Percentiles rank a stretch among this genome's conserved stretches.
Evolutionary conservation across 179 eudicot genomes (phyloP).

Genomic region (Patellifolia procumbens): DNA sequence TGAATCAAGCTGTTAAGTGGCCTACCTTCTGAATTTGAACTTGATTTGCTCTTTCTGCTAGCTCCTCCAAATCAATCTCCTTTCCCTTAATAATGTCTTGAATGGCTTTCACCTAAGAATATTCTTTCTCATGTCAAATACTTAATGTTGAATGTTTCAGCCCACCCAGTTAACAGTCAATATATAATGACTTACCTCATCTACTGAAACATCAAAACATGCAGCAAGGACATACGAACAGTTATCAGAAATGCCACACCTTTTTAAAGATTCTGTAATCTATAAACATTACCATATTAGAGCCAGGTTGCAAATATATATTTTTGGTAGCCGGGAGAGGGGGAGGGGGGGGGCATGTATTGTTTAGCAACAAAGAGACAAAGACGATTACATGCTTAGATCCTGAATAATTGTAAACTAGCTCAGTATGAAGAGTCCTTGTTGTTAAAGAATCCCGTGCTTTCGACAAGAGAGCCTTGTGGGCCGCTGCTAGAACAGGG

Average conservation of each 20-base stretch:
- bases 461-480: conserved; percentile 78
- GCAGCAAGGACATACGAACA: conserved; percentile 78
- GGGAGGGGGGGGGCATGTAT: neutral
- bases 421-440: conserved; percentile 84
- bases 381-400: conserved; percentile 76
- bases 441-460: conserved; percentile 71
- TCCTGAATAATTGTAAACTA: conserved; percentile 89
- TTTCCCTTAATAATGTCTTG: conserved; percentile 62
- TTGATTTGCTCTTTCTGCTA: conserved; percentile 9
- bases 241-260: conserved; percentile 85
- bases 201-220: conserved; percentile 49
- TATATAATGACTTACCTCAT: conserved; percentile 27
- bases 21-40: conserved; percentile 54
- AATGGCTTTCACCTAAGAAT: conserved; percentile 52
- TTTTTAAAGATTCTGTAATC: conserved; percentile 92
- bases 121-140: conserved; percentile 8
- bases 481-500: conserved; percentile 92
- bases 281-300: conserved; percentile 20
- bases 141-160: neutral
- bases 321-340: neutral
- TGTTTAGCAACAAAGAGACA: neutral
- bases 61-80: conserved; percentile 71
- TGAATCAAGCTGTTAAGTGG: conserved; percentile 8
- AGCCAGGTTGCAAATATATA: neutral
- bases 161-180: neutral